Conservation (phyloP, 2,329 filamentous ascomycete genomes). For the Verticillium albo-atrum region DNA sequence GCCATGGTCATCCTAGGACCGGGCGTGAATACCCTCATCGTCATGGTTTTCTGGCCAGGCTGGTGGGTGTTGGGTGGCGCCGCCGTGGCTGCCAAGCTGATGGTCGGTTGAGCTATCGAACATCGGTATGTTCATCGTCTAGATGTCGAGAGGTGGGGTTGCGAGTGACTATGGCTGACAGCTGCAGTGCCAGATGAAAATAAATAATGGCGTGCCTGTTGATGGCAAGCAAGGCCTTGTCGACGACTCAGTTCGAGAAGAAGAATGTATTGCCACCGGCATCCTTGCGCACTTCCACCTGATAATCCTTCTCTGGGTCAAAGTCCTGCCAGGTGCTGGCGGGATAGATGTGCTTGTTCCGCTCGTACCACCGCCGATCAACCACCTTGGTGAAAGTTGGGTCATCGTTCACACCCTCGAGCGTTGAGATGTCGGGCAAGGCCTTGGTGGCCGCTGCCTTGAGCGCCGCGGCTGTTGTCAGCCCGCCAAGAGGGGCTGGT, state of each 20-base stretch:
- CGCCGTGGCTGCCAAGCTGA: slow-evolving; percentile 27
- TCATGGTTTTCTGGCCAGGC: slow-evolving; percentile 54
- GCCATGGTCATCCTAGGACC: slow-evolving; percentile 45
- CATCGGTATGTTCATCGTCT: background rate
- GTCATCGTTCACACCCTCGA: slow-evolving; percentile 76
- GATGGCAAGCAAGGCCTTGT: too few species aligned
- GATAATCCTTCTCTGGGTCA: slow-evolving; percentile 83
- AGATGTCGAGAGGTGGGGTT: too few species aligned
- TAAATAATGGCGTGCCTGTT: background rate
- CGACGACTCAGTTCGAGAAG: slow-evolving; percentile 47
- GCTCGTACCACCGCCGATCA: slow-evolving; percentile 93
- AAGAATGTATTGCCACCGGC: slow-evolving; percentile 91
- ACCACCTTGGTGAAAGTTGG: slow-evolving; percentile 86
- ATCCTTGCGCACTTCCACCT: slow-evolving; percentile 73
- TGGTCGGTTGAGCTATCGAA: slow-evolving; percentile 22
- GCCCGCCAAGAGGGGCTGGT: slow-evolving; percentile 21
- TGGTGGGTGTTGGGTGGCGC: slow-evolving; percentile 43
- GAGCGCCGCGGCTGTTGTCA: slow-evolving; percentile 24
- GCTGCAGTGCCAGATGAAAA: background rate
- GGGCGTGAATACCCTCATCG: slow-evolving; percentile 40
- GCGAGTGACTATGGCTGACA: background rate
- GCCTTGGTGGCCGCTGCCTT: slow-evolving; percentile 31
- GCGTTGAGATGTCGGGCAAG: slow-evolving; percentile 45
- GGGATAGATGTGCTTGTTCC: slow-evolving; percentile 97
- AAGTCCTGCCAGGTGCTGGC: slow-evolving; percentile 96